Base-by-base conservation (phyloP, 169 alveolate species). In the Plasmodium knowlesi region DNA sequence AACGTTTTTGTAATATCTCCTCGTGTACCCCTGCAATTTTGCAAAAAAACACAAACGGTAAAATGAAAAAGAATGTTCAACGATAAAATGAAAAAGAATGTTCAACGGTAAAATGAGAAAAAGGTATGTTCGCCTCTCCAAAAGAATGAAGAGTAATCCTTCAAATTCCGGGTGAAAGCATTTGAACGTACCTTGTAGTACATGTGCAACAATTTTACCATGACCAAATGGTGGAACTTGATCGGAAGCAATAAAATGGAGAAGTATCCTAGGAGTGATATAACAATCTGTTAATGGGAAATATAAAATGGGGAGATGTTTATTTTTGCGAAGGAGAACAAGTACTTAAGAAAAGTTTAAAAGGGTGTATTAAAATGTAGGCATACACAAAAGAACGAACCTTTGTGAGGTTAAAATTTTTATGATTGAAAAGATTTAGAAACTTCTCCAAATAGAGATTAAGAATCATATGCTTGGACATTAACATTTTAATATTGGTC, bases 331-430 rank as follows among this genome's bases (percentile, higher is more conserved):
- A 41, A 9, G 9, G 54, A 14, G 25, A 5, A 19, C 16, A 39
- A 32, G 5, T n/a, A 6, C 9, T 67, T 67, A 2, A 28, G 76
- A n/a, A 22, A 67, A 22, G 14, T 19, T 22, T 2, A 5, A 2
- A 67, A 16, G 0, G 76, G 32, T 50, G 61, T 50, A 12, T 19
- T 50, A 50, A 14, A 50, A 12, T 22, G 5, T 50, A 22, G 41
- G 25, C 30, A 19, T 22, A 39, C 30, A 2, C 14, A 67, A 2
- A 12, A 67, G 37, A 67, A 67, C 76, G 30, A 37, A 86, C 93
- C 93, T 86, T 86, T 25, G 93, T 86, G 67, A 86, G 80, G 61
- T 86, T 86, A 50, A 86, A 86, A 86, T 86, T 86, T 76, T 86
- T 86, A 78, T 86, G 85, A 57, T 86, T 86, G 67, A 86, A 86